These are phyloP conservation scores for Neobulgaria alba DNA, from an alignment of 2,329 filamentous ascomycete species.

Conservation along the genomic window DNA sequence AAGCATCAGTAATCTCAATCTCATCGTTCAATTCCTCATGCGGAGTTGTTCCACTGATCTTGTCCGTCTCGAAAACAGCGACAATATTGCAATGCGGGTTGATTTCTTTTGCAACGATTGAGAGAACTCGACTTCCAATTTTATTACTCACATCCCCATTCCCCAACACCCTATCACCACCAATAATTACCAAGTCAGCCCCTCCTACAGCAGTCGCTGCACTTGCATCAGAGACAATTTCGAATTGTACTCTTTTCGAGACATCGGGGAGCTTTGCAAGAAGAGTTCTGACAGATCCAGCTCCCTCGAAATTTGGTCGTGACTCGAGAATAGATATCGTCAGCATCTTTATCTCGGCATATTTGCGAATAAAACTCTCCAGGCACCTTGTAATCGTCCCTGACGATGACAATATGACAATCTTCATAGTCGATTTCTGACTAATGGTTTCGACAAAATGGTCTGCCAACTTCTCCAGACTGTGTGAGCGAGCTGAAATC, in stretches of 20 bases:
- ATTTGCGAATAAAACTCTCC: conserved; percentile 28
- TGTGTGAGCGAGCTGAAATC: conserved; percentile 9
- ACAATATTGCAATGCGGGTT: conserved; percentile 40
- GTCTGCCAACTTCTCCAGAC: conserved; percentile 4
- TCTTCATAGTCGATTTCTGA: conserved; percentile 29
- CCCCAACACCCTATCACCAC: conserved; percentile 52
- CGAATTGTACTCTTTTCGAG: conserved; percentile 23
- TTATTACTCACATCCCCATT: conserved; percentile 58
- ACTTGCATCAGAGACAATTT: conserved; percentile 48
- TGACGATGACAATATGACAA: conserved; percentile 55
- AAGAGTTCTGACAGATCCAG: conserved; percentile 41
- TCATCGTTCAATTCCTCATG: conserved; percentile 42
- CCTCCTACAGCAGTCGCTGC: conserved; percentile 42
- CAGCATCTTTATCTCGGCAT: conserved; percentile 41
- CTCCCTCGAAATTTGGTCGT: conserved; percentile 57
- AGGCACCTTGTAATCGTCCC: conserved; percentile 49
- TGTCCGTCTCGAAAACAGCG: conserved; percentile 51
- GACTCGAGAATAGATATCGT: conserved; percentile 60
- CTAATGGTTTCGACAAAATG: conserved; percentile 10
- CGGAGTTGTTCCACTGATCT: conserved; percentile 44
- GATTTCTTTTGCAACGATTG: conserved; percentile 44
- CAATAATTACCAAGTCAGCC: conserved; percentile 52
- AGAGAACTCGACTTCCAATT: conserved; percentile 51
- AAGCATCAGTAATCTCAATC: conserved; percentile 40
- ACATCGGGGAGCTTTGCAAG: conserved; percentile 18